Evolutionary conservation across 148 eudicot species (phyloP).

Genomic region (Amaranthus cruentus): DNA sequence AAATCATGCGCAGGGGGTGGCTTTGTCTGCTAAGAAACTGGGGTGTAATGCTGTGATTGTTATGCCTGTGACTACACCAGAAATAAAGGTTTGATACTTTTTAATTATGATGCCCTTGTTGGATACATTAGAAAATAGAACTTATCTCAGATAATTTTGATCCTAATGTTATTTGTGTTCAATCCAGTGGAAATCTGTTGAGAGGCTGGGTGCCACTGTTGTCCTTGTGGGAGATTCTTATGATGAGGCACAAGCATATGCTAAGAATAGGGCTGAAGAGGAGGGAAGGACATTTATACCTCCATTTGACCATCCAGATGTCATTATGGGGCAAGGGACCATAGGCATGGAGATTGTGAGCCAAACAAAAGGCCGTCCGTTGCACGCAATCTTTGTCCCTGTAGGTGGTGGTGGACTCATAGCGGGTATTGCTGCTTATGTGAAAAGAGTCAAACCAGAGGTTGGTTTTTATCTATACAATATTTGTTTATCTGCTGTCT

Average conservation of each 20-base stretch:
- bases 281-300: conserved; percentile 90
- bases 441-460: conserved; percentile 88
- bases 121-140: neutral
- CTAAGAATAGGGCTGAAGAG: conserved; percentile 54
- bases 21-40: conserved; percentile 70
- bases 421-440: conserved; percentile 94
- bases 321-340: conserved; percentile 91
- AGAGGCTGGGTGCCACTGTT: conserved; percentile 89
- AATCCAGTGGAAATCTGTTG: conserved; percentile 83
- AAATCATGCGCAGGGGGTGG: conserved; percentile 99
- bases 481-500: neutral
- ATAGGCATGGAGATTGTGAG: conserved; percentile 92
- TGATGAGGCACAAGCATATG: conserved; percentile 94
- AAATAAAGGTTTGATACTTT: conserved; percentile 65
- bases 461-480: conserved; percentile 28
- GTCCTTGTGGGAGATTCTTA: conserved; percentile 90
- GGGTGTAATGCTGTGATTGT: conserved; percentile 85
- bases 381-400: conserved; percentile 94
- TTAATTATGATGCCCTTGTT: neutral
- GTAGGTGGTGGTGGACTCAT: conserved; percentile 97
- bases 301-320: conserved; percentile 94
- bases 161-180: conserved; percentile 2
- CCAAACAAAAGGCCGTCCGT: conserved; percentile 53
- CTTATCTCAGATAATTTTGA: neutral
- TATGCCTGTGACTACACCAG: conserved; percentile 99